Base-by-base conservation (phyloP, 2,329 filamentous ascomycete species). In the Emmonsiellopsis sp. region DNA sequence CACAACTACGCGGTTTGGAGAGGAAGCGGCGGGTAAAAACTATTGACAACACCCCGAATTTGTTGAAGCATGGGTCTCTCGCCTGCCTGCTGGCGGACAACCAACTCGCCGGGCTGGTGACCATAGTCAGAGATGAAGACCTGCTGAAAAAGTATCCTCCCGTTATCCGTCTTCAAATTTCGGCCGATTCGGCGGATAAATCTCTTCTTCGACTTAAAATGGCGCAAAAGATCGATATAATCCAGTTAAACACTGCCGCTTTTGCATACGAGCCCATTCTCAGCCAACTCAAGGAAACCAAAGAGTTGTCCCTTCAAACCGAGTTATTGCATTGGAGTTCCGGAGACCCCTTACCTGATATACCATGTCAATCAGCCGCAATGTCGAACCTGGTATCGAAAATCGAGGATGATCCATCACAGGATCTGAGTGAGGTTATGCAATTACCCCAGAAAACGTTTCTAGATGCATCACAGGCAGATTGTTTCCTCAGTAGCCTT, bases 251-350 rank as follows among this genome's bases (percentile, higher is more conserved):
- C 46, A 85, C 84, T 0, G 75, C 84, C 0, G 74, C 84, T 0
- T 88, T 87, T 62, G 80, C 84, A 0, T 87, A 82, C 54, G 81
- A 86, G 52, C 85, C 85, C 0, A 74, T 88, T 1, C 63, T 88
- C 1, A 65, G 76, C 40, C 74, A 78, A 1, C 67, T 88, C 1
- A 76, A 86, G 61, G 65, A 70, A 0, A 79, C 82, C 34, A 71
- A 62, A 0, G 74, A 81, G 3, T 52, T 87, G 0, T 78, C 83
- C 0, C 67, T 88, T 0, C 69, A 78, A 4, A 65, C 77, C 2
- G 68, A 77, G 34, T 59, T 86, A 0, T 63, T 85, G 2, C 60
- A 64, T 27, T 69, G 64, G 56, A 60, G 60, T 42, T 42, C 58
- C 45, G 51, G 54, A 11, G 43, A 57, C 31, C 7, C 13, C 2